Conservation (phyloP, 139 green algal genomes). For the Dunaliella sp. region DNA sequence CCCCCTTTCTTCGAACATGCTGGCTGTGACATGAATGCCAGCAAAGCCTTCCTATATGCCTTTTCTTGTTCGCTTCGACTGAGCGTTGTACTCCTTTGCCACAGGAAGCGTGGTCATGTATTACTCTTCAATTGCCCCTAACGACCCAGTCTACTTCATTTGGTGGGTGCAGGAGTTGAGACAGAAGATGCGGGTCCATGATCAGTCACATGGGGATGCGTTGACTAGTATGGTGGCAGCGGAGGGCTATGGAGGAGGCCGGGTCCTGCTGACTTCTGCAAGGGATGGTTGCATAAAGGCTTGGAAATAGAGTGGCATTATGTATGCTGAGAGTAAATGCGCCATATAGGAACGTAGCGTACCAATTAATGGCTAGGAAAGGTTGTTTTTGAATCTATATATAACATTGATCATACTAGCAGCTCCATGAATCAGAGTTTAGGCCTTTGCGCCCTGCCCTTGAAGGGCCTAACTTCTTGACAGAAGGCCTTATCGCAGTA, state of each 20-base stretch:
- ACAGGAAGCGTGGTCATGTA: too few relatives aligned
- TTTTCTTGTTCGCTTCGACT: too few relatives aligned
- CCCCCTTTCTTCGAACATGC: too few relatives aligned
- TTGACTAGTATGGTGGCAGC: constrained; percentile 53
- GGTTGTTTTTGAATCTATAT: not conserved
- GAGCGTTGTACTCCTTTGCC: too few relatives aligned
- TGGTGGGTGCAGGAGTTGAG: constrained; percentile 21
- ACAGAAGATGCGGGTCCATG: constrained; percentile 37
- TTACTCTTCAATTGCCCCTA: too few relatives aligned
- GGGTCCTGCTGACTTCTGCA: constrained; percentile 69
- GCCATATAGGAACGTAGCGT: not conserved
- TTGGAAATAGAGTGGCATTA: constrained; percentile 59
- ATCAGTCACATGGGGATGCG: constrained; percentile 58
- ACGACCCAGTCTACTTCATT: too few relatives aligned
- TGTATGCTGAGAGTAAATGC: not conserved
- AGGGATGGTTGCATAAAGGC: constrained; percentile 82
- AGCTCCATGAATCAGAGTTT: not conserved
- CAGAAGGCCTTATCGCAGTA: too few relatives aligned
- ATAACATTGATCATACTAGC: not conserved
- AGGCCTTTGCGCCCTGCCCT: not conserved
- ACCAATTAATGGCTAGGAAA: not conserved
- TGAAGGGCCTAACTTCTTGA: too few relatives aligned
- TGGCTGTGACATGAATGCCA: too few relatives aligned
- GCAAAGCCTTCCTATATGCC: too few relatives aligned
- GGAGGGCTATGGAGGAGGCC: constrained; percentile 23